phyloP scores from a whole-genome alignment of 345 rosid genomes.

The Populus ilicifolia region DNA sequence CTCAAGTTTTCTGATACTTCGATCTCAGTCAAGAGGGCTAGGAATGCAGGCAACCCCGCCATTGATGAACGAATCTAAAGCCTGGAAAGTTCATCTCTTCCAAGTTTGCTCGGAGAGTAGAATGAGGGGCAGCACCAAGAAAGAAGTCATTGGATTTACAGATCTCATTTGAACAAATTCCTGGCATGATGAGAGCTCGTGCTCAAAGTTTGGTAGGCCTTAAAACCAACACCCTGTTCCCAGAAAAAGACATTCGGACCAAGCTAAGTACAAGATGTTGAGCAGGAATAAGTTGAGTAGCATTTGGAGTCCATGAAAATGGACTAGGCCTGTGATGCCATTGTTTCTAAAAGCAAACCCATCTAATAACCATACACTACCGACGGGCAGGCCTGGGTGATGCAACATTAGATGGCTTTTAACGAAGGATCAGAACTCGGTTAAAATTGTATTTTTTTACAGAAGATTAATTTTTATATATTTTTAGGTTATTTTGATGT shows the following conservation, averaged over 20 bases:
- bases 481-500: no score
- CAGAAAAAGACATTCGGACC: no score
- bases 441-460: no score
- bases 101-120: neutral
- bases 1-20: neutral
- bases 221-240: neutral
- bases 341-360: no score
- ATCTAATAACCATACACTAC: no score
- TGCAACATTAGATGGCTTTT: neutral
- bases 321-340: neutral
- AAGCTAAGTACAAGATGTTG: neutral
- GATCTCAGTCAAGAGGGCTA: neutral
- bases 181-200: neutral
- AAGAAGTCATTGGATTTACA: no score
- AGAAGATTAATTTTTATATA: no score
- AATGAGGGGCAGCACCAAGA: no score
- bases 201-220: neutral
- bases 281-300: no score
- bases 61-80: neutral
- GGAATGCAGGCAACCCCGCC: neutral
- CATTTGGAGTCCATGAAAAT: neutral
- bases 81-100: neutral
- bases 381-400: neutral
- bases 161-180: neutral
- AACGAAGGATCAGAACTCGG: rapidly evolving